Evolutionary conservation across 2,329 filamentous ascomycete genomes (phyloP).

Genomic region (Ceratocystis variospora): DNA sequence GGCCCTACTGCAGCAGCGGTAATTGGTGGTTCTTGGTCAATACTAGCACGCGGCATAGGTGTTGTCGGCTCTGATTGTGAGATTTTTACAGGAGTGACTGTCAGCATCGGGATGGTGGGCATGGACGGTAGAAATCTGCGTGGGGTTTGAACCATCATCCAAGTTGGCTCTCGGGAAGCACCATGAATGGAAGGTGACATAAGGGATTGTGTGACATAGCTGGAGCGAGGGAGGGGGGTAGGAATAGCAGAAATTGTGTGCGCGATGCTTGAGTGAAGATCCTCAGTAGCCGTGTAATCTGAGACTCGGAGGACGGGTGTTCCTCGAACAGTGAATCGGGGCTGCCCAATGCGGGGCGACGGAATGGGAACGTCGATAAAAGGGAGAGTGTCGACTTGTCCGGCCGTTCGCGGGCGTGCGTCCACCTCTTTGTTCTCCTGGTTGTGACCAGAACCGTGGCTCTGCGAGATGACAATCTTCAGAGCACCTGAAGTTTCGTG

Average conservation of each 20-base stretch:
- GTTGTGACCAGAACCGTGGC: slow-evolving; percentile 16
- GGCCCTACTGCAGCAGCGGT: slow-evolving; percentile 27
- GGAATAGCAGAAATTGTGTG: slow-evolving; percentile 6
- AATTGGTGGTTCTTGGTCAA: background rate
- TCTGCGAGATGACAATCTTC: slow-evolving; percentile 65
- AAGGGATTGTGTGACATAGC: slow-evolving; percentile 11
- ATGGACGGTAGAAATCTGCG: slow-evolving; percentile 12
- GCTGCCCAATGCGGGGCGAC: slow-evolving; percentile 69
- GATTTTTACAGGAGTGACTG: slow-evolving; percentile 9
- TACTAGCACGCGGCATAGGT: slow-evolving; percentile 22
- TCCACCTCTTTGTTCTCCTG: background rate
- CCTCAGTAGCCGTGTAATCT: slow-evolving; percentile 64
- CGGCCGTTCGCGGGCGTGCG: slow-evolving; percentile 30
- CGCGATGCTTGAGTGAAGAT: slow-evolving; percentile 26
- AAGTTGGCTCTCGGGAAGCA: slow-evolving; percentile 17
- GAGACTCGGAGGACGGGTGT: slow-evolving; percentile 68
- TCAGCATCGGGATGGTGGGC: background rate
- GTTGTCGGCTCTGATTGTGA: slow-evolving; percentile 25
- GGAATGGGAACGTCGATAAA: slow-evolving; percentile 60
- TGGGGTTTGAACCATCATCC: slow-evolving; percentile 18
- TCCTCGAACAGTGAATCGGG: slow-evolving; percentile 62
- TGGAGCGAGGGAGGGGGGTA: slow-evolving; percentile 12
- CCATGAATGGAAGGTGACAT: slow-evolving; percentile 11
- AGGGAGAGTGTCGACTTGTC: slow-evolving; percentile 40
- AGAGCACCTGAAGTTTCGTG: slow-evolving; percentile 43